Evolutionary conservation across 495 filamentous ascomycete genomes (phyloP), one percentile per base, ranked within the genome.

Genomic region (Tuber calosporum): DNA sequence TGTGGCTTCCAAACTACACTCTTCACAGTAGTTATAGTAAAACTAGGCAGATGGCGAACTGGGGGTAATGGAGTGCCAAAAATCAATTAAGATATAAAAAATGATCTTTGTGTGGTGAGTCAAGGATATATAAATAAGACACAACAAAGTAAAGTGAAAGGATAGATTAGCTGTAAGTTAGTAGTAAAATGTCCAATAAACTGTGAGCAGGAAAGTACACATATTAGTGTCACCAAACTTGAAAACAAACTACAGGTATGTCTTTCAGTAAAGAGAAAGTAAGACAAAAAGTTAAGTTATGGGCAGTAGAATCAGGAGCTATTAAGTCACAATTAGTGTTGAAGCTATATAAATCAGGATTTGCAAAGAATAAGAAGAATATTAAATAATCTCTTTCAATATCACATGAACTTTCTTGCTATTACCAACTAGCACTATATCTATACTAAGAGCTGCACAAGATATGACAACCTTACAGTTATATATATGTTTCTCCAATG

Each of bases 391-490:
- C n/a, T n/a, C n/a, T n/a, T n/a, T n/a, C n/a, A n/a, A n/a, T n/a
- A 48, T 1, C 20, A 6, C 0, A 5, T 8, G 45, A 48, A 48
- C 4, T 48, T 48, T n/a, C 19, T 0, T 0, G 19, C 19, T 45
- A 45, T 0, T 45, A 4, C 5, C 19, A 22, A 45, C 43, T 22
- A 1, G 0, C 19, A 45, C 5, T 2, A 45, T 45, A 8, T 1
- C 19, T 0, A 2, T 4, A 17, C 3, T 9, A 1, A 0, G n/a
- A n/a, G 5, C 0, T 4, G 5, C 45, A n/a, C 20, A 48, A n/a
- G 6, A 48, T 48, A 48, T 48, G 0, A 1, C 15, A 19, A 20
- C 17, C 11, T 45, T 22, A 22, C 22, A n/a, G 6, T 8, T n/a
- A 0, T n/a, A n/a, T 2, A n/a, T 48, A 48, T n/a, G 45, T 48